Percentiles rank a stretch among this genome's conserved stretches.
Conservation (phyloP, 306 rosid genomes). For the Delonix regia region DNA sequence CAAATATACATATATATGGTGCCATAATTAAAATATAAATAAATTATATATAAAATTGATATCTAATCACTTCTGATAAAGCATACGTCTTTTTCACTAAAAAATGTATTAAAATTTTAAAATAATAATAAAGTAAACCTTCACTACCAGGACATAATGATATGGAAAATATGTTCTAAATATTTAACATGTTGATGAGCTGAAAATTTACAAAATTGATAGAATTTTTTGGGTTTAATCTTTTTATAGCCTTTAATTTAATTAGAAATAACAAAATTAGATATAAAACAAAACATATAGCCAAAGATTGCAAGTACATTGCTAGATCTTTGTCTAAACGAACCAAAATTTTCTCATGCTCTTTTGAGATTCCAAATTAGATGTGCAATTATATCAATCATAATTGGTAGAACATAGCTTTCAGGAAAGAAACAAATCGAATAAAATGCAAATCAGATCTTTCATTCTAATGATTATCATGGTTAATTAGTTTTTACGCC, state of each 20-base stretch:
- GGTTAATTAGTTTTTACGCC: background rate
- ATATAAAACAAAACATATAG: too few relatives aligned
- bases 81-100: too few relatives aligned
- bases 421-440: background rate
- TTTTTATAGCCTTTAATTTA: background rate
- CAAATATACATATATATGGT: too few relatives aligned
- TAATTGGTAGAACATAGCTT: slow-evolving; percentile 13
- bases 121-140: too few relatives aligned
- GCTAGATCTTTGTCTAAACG: background rate
- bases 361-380: background rate
- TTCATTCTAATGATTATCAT: background rate
- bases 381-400: slow-evolving; percentile 2
- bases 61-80: too few relatives aligned
- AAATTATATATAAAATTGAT: too few relatives aligned
- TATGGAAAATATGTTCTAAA: background rate
- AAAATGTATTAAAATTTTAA: too few relatives aligned
- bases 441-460: background rate
- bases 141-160: too few relatives aligned
- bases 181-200: background rate
- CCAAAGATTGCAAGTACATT: background rate
- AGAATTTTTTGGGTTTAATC: background rate
- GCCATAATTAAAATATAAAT: too few relatives aligned
- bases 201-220: background rate
- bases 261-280: background rate
- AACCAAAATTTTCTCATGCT: background rate